Evolutionary conservation across 352 stramenopile species (phyloP).

Genomic region (Saprolegnia parasitica): DNA sequence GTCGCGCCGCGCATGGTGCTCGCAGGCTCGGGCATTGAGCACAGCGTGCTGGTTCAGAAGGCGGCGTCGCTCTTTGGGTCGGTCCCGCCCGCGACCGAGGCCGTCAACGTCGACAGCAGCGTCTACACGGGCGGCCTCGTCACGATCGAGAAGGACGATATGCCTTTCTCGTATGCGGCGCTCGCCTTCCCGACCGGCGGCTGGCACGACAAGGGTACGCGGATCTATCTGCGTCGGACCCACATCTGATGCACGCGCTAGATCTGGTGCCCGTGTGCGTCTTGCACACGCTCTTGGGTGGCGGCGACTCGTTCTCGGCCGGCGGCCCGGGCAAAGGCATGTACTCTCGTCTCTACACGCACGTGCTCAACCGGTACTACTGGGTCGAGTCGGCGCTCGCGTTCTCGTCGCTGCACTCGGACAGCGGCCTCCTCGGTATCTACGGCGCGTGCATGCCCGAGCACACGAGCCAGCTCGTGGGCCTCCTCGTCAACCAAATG

Average conservation of each 20-base stretch:
- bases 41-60: slow-evolving; percentile 89
- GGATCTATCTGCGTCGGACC: background rate
- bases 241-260: slow-evolving; percentile 1
- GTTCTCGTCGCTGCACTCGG: slow-evolving; percentile 94
- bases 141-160: slow-evolving; percentile 58
- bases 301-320: slow-evolving; percentile 97
- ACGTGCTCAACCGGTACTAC: slow-evolving; percentile 96
- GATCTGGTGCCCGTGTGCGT: slow-evolving; percentile 96
- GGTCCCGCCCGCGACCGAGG: slow-evolving; percentile 35
- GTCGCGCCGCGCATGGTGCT: slow-evolving; percentile 88
- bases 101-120: slow-evolving; percentile 34
- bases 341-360: slow-evolving; percentile 98
- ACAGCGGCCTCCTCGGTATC: slow-evolving; percentile 95
- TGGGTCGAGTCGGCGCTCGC: slow-evolving; percentile 98
- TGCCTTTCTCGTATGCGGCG: slow-evolving; percentile 86
- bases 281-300: slow-evolving; percentile 96
- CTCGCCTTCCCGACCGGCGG: slow-evolving; percentile 95
- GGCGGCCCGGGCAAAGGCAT: slow-evolving; percentile 99
- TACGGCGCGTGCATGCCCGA: slow-evolving; percentile 80
- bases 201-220: slow-evolving; percentile 88
- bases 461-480: slow-evolving; percentile 89
- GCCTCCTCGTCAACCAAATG: slow-evolving; percentile 92
- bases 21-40: slow-evolving; percentile 91
- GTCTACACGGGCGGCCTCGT: slow-evolving; percentile 70
- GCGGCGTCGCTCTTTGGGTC: slow-evolving; percentile 87